phyloP scores from a whole-genome alignment of 2,329 filamentous ascomycete genomes.

The Neopestalotiopsis sp. region DNA sequence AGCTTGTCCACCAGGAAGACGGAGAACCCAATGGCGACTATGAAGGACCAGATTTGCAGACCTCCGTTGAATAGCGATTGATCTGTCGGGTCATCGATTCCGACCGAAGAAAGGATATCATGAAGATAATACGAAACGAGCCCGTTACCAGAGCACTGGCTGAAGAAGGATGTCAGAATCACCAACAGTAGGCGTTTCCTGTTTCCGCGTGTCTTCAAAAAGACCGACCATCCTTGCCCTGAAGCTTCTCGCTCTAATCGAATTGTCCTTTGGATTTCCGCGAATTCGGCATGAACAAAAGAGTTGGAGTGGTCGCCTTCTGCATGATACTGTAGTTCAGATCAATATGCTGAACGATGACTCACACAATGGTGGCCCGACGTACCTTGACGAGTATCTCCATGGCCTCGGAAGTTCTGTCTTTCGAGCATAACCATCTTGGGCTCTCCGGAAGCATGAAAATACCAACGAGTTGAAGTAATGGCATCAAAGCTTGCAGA shows the following conservation, averaged over 20 bases:
- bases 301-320: background rate
- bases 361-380: too few species aligned
- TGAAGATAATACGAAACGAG: conserved; percentile 31
- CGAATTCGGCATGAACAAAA: background rate
- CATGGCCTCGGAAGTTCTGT: conserved; percentile 3
- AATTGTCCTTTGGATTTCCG: background rate
- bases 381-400: background rate
- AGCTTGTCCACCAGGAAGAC: conserved; percentile 21
- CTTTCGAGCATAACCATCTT: conserved; percentile 9
- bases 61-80: conserved; percentile 40
- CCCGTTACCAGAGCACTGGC: conserved; percentile 24
- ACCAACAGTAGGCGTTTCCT: background rate
- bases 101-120: background rate
- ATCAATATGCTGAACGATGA: background rate
- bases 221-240: background rate
- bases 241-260: background rate
- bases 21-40: background rate
- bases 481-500: background rate
- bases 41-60: conserved; percentile 17
- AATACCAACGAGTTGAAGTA: background rate
- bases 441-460: background rate
- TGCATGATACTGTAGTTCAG: conserved; percentile 10
- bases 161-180: conserved; percentile 11
- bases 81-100: background rate
- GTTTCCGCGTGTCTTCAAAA: background rate